A percentile compares a stretch with the other conserved stretches of the same genome.
These are phyloP conservation scores for Tuber microsphaerosporum DNA, from an alignment of 495 filamentous ascomycete genomes.

Conservation along the genomic window DNA sequence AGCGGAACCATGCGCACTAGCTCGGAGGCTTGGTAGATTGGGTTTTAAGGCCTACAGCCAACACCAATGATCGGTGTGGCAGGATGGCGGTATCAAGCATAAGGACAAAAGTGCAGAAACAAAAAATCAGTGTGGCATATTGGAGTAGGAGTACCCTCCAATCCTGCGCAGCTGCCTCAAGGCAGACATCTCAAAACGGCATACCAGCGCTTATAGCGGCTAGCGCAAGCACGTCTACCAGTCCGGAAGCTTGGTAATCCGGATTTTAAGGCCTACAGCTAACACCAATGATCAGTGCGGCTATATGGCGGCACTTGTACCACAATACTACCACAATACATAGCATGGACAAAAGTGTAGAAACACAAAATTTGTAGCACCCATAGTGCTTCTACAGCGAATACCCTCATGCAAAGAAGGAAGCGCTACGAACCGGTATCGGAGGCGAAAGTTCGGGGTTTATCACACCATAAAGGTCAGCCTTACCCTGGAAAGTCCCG, in stretches of 20 bases:
- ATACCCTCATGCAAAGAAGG: not conserved
- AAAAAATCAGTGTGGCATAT: too few relatives aligned
- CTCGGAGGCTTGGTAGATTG: too few relatives aligned
- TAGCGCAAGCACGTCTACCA: not conserved
- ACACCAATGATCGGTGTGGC: too few relatives aligned
- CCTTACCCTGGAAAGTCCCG: not conserved
- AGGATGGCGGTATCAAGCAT: too few relatives aligned
- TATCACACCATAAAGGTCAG: not conserved
- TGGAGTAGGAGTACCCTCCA: too few relatives aligned
- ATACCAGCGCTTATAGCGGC: not conserved
- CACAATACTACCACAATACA: not conserved
- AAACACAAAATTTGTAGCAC: not conserved
- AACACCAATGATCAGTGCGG: not conserved
- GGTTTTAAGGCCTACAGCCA: too few relatives aligned
- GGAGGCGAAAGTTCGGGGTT: not conserved
- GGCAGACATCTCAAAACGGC: not conserved
- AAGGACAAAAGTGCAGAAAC: too few relatives aligned
- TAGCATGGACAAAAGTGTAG: not conserved
- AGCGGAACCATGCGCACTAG: too few relatives aligned
- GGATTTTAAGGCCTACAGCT: not conserved
- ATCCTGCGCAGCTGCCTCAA: not conserved
- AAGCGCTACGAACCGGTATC: not conserved
- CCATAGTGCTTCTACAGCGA: not conserved
- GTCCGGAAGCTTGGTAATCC: not conserved
- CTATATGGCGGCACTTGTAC: not conserved